These are phyloP conservation scores for Durusdinium trenchii DNA, from an alignment of 73 alveolate genomes.

Conservation along the genomic window DNA sequence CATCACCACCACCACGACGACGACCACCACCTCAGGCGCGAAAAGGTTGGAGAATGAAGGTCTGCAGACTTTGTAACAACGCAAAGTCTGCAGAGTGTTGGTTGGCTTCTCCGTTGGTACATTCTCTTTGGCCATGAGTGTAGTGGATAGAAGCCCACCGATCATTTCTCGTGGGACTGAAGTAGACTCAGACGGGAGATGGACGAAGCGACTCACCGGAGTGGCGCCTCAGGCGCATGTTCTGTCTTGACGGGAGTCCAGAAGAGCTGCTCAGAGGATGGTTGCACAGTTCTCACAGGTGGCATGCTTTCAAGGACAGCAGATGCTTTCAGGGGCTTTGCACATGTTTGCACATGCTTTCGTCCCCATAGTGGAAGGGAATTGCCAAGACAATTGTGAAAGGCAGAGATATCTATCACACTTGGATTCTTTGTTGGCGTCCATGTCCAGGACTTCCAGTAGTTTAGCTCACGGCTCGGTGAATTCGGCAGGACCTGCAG, in stretches of 20 bases:
- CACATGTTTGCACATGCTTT: neutral
- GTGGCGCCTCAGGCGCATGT: conserved; percentile 53
- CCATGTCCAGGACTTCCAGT: neutral
- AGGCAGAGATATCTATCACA: neutral
- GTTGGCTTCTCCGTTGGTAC: too few relatives aligned
- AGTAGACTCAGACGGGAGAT: too few relatives aligned
- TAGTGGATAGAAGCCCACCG: too few relatives aligned
- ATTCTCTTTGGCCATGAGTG: too few relatives aligned
- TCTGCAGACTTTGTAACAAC: too few relatives aligned
- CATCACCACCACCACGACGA: conserved; percentile 56
- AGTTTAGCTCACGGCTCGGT: neutral
- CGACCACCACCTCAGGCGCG: conserved; percentile 51
- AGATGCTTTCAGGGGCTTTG: neutral
- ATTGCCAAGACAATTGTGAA: too few relatives aligned
- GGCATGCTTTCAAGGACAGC: conserved; percentile 77
- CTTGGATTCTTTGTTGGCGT: neutral
- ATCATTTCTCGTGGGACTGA: too few relatives aligned
- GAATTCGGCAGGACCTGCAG: conserved; percentile 68
- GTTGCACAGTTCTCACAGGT: conserved; percentile 79
- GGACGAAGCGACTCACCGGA: too few relatives aligned
- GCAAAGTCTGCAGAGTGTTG: too few relatives aligned
- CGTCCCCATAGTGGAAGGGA: too few relatives aligned
- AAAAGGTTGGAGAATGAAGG: too few relatives aligned
- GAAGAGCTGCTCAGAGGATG: conserved; percentile 68
- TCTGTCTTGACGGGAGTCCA: conserved; percentile 15